Base-by-base conservation (phyloP, 768 basidiomycete species). In the Mrakia gelida region DNA sequence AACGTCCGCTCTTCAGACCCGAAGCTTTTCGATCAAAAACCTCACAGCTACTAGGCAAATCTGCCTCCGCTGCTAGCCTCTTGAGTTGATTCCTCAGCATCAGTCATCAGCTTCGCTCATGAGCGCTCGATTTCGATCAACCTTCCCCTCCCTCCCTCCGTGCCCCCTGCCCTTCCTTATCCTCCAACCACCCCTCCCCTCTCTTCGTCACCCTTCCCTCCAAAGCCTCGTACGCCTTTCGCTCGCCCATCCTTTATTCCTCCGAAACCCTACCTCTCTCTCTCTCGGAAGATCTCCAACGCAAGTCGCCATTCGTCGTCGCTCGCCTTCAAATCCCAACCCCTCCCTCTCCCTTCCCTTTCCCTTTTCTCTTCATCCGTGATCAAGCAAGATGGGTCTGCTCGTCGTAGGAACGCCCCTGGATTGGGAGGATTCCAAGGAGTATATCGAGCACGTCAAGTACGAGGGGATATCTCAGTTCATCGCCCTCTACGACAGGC, bases 401-500 rank as follows among this genome's bases (percentile, higher is more conserved):
- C 85, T 99, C 78, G 92, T 90, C 77, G 90, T 96, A 73, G 97
- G 97, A 74, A 98, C 94, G 4, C 94, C 97, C 32, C 88, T 98
- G 79, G 84, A 89, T 43, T 99, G 97, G 97, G 89, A 91, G 73
- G 92, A 97, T 81, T 91, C 93, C 71, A 93, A 92, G 84, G 88
- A 90, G 76, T 88, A 93, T 81, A 92, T 93, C 23, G 90, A 94
- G 82, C 94, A 98, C 85, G 93, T 98, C 80, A 88, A 95, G 80
- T 86, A 87, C 73, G 95, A 98, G 84, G 97, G 97, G 67, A 94
- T 98, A 82, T 91, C 92, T 10, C 97, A 99, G 85, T 96, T 99
- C 84, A 85, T 99, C 75, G 89, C 95, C 81, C 93, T 90, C 71
- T 99, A 95, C 94, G 90, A 95, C 82, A 89, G 90, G 70, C 87